Percentiles rank a stretch among this genome's conserved stretches.
Conservation (phyloP, 495 filamentous ascomycete genomes). For the Aspergillus avenaceus region DNA sequence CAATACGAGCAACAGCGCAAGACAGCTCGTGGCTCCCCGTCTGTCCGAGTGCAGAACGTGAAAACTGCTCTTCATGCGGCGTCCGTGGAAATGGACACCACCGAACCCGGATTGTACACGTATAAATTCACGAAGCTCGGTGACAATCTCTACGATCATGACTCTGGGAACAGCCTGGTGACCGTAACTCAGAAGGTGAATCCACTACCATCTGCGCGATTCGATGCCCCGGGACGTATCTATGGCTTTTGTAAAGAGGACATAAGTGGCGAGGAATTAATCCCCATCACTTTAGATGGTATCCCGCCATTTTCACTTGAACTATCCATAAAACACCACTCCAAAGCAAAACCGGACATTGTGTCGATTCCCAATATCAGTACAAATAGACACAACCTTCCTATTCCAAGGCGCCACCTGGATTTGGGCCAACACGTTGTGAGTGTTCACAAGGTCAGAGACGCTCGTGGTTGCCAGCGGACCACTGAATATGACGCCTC, state of each 20-base stretch:
- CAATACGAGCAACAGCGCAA: conserved; percentile 75
- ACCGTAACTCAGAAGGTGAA: conserved; percentile 77
- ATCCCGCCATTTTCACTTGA: conserved; percentile 86
- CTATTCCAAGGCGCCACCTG: conserved; percentile 76
- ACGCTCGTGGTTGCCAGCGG: conserved; percentile 76
- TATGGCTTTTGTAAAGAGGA: conserved; percentile 93
- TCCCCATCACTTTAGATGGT: conserved; percentile 79
- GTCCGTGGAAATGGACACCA: conserved; percentile 78
- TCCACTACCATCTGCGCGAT: conserved; percentile 70
- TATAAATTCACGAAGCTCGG: conserved; percentile 80
- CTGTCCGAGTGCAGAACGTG: conserved; percentile 59
- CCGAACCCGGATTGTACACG: conserved; percentile 71
- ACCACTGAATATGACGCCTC: conserved; percentile 61
- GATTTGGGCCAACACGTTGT: conserved; percentile 81
- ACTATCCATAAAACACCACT: conserved; percentile 86
- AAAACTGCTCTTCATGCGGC: conserved; percentile 66
- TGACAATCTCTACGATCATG: conserved; percentile 79
- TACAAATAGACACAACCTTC: conserved; percentile 66
- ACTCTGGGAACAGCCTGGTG: conserved; percentile 56
- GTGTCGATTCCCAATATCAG: conserved; percentile 74
- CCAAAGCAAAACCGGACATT: conserved; percentile 70
- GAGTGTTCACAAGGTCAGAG: conserved; percentile 81
- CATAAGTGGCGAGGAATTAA: conserved; percentile 71
- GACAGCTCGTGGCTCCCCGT: conserved; percentile 55
- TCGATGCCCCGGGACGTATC: conserved; percentile 83